Percentiles rank a stretch among this genome's conserved stretches.
phyloP scores from a whole-genome alignment of 2,329 filamentous ascomycete species.

The Xylariaceae sp. region DNA sequence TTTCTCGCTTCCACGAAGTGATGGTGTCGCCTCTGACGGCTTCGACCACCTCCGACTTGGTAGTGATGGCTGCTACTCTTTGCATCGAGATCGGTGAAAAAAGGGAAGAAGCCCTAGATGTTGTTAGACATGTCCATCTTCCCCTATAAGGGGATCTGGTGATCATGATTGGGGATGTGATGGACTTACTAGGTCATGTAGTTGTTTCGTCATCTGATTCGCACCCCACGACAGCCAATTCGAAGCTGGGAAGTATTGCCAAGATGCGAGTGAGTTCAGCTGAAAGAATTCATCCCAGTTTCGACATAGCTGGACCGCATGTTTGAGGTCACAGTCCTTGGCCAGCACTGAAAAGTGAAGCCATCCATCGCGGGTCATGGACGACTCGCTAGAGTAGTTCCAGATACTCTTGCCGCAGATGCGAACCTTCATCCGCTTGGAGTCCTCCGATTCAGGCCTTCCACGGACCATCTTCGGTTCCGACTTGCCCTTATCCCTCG shows the following conservation, averaged over 20 bases:
- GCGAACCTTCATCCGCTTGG: slow-evolving; percentile 39
- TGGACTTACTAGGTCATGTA: slow-evolving; percentile 36
- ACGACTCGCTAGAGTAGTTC: slow-evolving; percentile 45
- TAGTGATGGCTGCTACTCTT: slow-evolving; percentile 21
- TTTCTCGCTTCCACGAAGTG: slow-evolving; percentile 29
- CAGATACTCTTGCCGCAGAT: slow-evolving; percentile 46
- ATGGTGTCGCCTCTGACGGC: slow-evolving; percentile 23
- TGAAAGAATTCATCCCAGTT: slow-evolving; percentile 49
- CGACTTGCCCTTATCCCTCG: slow-evolving; percentile 26
- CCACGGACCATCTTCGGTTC: not conserved
- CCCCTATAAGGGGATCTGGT: not conserved
- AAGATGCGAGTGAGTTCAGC: slow-evolving; percentile 40
- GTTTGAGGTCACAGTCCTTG: slow-evolving; percentile 41
- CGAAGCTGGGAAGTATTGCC: slow-evolving; percentile 43
- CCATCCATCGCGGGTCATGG: slow-evolving; percentile 45
- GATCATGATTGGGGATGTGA: not conserved
- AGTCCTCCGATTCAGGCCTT: slow-evolving; percentile 13
- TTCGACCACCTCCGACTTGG: slow-evolving; percentile 24
- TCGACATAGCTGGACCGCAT: slow-evolving; percentile 43
- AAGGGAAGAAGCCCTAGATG: slow-evolving; percentile 27
- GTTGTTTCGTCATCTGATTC: slow-evolving; percentile 35
- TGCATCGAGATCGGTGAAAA: slow-evolving; percentile 25
- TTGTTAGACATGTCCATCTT: slow-evolving; percentile 8
- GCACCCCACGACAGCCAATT: slow-evolving; percentile 41
- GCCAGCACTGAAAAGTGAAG: slow-evolving; percentile 47